Evolutionary conservation across 2,329 filamentous ascomycete species (phyloP), one percentile per base, ranked within the genome.

Genomic region (Colletotrichum camelliae): DNA sequence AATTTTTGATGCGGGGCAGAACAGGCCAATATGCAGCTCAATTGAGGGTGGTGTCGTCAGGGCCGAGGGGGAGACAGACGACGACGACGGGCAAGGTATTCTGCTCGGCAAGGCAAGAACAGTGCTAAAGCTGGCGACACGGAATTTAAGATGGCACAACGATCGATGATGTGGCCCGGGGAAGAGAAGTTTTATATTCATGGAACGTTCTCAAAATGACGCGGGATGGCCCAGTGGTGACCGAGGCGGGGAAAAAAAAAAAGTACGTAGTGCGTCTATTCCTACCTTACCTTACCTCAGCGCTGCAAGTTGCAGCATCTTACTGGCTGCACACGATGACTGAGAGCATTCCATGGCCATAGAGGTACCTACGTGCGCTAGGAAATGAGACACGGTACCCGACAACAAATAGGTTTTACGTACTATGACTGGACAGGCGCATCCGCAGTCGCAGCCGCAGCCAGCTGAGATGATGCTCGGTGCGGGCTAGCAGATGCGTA

Each of bases 1-100:
- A 69, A 62, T 67, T 75, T 61, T 72, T 65, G 70, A 69, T 29
- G 73, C 57, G 73, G 57, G 58, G 64, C 55, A 57, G 27, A 64
- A 27, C 37, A 72, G 58, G 16, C 60, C 43, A 31, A 27, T 24
- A 18, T 15, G 43, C 29, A 55, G 27, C 35, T 35, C 24, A 16
- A 35, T 15, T 67, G 61, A 62, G 29, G 27, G n/a, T 21, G 31
- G 31, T 33, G 31, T 62, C 27, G 58, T 52, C n/a, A 52, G n/a
- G 29, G n/a, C 29, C 35, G 16, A 55, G 18, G 29, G 29, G 21
- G 37, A 48, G 18, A 62, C 27, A 52, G 64, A 29, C 24, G 64
- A 27, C 24, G 24, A 31, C 61, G 24, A 39, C 18, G n/a, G 15
- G 33, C 7, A 31, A 43, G 35, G 13, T 67, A 18, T 37, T 27